These are phyloP conservation scores for Mycena galericulata DNA, from an alignment of 768 basidiomycete species.

Conservation along the genomic window DNA sequence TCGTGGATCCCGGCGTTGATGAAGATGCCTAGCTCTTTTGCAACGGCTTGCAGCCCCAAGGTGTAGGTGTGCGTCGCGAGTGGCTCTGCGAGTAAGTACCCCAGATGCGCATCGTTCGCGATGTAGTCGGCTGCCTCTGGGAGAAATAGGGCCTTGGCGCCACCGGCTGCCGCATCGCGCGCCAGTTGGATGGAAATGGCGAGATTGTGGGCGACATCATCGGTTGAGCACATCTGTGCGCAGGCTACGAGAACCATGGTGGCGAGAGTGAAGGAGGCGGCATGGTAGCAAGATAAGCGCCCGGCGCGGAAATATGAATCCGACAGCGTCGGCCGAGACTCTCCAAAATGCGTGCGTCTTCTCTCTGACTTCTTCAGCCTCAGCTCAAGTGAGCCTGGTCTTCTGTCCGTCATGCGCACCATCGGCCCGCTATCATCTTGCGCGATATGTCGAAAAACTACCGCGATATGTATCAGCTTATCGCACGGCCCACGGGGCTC, in stretches of 20 bases:
- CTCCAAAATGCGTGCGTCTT: too few species aligned
- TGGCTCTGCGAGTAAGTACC: conserved; percentile 28
- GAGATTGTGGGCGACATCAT: conserved; percentile 31
- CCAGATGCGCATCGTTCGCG: conserved; percentile 17
- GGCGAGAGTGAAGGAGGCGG: not conserved
- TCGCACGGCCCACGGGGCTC: conserved; percentile 1
- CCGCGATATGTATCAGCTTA: conserved; percentile 18
- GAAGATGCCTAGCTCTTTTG: conserved; percentile 29
- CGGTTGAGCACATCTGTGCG: conserved; percentile 35
- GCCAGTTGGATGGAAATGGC: conserved; percentile 30
- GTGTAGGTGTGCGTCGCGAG: conserved; percentile 32
- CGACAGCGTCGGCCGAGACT: too few species aligned
- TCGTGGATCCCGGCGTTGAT: conserved; percentile 34
- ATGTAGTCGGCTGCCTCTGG: conserved; percentile 35
- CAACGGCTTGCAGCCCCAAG: conserved; percentile 21
- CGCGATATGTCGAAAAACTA: conserved; percentile 12
- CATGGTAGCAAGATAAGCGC: not conserved
- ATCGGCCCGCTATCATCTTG: conserved; percentile 20
- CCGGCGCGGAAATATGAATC: too few species aligned
- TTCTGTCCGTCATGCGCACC: too few species aligned
- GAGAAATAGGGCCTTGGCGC: conserved; percentile 31
- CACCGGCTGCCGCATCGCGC: conserved; percentile 30
- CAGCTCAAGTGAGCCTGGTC: too few species aligned
- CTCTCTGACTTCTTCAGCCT: too few species aligned
- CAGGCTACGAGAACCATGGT: conserved; percentile 35